phyloP scores from a whole-genome alignment of 1,139 yeast species.

The Ogataea hybrid region DNA sequence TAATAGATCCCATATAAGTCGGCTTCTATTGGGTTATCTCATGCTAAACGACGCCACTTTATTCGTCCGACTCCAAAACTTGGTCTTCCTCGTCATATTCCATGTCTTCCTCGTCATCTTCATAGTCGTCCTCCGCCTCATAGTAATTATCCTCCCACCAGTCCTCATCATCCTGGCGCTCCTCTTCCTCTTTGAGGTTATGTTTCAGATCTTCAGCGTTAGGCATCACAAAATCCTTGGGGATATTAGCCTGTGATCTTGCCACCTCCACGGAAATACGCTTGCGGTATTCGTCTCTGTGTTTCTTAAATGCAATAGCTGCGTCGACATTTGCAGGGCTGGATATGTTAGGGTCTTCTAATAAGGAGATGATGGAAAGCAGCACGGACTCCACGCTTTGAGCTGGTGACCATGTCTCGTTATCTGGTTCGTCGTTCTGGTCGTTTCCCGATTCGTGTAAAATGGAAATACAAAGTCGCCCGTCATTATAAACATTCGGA shows the following conservation, averaged over 20 bases:
- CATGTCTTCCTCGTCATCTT: slow-evolving; percentile 37
- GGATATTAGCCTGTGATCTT: slow-evolving; percentile 79
- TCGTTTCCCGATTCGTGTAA: slow-evolving; percentile 77
- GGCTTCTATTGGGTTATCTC: slow-evolving; percentile 4
- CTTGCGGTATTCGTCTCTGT: slow-evolving; percentile 74
- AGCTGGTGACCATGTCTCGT: slow-evolving; percentile 96
- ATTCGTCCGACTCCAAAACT: slow-evolving; percentile 14
- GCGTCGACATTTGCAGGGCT: slow-evolving; percentile 98
- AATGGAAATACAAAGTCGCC: slow-evolving; percentile 89
- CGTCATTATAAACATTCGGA: slow-evolving; percentile 94
- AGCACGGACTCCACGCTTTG: slow-evolving; percentile 92
- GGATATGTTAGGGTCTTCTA: slow-evolving; percentile 85
- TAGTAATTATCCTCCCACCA: slow-evolving; percentile 55
- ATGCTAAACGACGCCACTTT: slow-evolving; percentile 2
- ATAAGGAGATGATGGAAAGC: slow-evolving; percentile 81
- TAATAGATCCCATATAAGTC: neutral
- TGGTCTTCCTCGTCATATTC: slow-evolving; percentile 32
- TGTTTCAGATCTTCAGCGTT: slow-evolving; percentile 47
- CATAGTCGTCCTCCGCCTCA: slow-evolving; percentile 58
- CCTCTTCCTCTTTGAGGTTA: slow-evolving; percentile 52
- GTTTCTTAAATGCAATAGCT: slow-evolving; percentile 84
- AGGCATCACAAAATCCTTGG: slow-evolving; percentile 83
- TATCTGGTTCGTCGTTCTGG: slow-evolving; percentile 87
- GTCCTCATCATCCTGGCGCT: slow-evolving; percentile 85
- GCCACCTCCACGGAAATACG: slow-evolving; percentile 83